These are phyloP conservation scores for Trichocladium uniseriatum DNA, from an alignment of 495 filamentous ascomycete genomes.

Conservation along the genomic window DNA sequence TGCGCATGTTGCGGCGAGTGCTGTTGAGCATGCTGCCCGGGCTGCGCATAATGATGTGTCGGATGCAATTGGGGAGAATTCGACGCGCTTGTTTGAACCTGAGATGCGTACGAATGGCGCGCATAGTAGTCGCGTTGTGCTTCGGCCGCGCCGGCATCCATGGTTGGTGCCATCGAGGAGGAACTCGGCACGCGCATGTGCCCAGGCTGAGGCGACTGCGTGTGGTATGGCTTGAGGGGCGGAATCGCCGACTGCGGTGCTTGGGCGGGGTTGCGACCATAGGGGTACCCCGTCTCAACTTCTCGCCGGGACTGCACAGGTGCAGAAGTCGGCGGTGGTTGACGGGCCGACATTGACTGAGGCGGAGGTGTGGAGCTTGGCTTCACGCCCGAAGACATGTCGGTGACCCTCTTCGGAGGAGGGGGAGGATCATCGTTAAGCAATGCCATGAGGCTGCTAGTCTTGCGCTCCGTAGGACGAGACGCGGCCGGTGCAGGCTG, in stretches of 20 bases:
- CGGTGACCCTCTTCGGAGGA: slow-evolving; percentile 34
- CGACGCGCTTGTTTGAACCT: slow-evolving; percentile 26
- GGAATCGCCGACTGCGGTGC: slow-evolving; percentile 36
- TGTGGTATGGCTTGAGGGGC: slow-evolving; percentile 38
- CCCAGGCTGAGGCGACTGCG: slow-evolving; percentile 34
- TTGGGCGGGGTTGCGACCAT: slow-evolving; percentile 28
- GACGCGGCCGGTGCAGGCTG: slow-evolving; percentile 22
- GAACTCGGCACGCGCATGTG: slow-evolving; percentile 31
- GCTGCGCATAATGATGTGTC: slow-evolving; percentile 32
- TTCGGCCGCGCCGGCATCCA: slow-evolving; percentile 20
- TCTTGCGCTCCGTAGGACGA: slow-evolving; percentile 34
- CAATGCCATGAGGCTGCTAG: slow-evolving; percentile 41
- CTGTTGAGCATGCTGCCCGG: slow-evolving; percentile 17
- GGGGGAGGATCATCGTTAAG: slow-evolving; percentile 41
- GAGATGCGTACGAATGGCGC: slow-evolving; percentile 25
- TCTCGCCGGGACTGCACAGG: slow-evolving; percentile 31
- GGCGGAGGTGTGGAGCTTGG: slow-evolving; percentile 39
- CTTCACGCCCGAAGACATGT: slow-evolving; percentile 27
- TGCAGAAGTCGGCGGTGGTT: slow-evolving; percentile 23
- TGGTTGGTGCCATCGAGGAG: slow-evolving; percentile 20
- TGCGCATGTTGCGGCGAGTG: slow-evolving; percentile 15
- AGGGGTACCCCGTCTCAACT: slow-evolving; percentile 30
- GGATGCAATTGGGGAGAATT: slow-evolving; percentile 36
- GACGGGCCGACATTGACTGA: slow-evolving; percentile 26
- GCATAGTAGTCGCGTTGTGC: slow-evolving; percentile 36